A percentile compares a stretch with the other conserved stretches of the same genome.
These are phyloP conservation scores for Metarhizium album DNA, from an alignment of 2,329 filamentous ascomycete species.

Conservation along the genomic window DNA sequence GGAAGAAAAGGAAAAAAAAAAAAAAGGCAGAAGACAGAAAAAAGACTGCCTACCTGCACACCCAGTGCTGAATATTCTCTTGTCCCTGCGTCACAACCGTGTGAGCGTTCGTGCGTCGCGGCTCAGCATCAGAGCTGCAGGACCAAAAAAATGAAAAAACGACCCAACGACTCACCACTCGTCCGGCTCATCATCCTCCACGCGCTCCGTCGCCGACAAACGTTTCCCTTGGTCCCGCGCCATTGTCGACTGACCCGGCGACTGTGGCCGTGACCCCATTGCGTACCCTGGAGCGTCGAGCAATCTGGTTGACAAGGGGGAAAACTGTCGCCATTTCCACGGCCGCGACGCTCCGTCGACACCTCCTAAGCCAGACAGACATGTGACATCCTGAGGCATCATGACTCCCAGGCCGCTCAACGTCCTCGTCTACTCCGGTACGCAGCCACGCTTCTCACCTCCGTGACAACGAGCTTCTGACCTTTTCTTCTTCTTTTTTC, in stretches of 20 bases:
- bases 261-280: constrained; percentile 8
- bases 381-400: constrained; percentile 7
- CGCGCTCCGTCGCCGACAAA: constrained; percentile 24
- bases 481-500: too few species aligned
- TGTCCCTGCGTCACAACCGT: constrained; percentile 56
- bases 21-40: not conserved
- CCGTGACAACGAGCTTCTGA: not conserved
- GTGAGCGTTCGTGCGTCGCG: constrained; percentile 2
- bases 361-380: too few species aligned
- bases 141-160: not conserved
- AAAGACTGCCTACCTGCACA: constrained; percentile 57
- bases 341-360: not conserved
- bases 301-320: not conserved
- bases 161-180: constrained; percentile 77
- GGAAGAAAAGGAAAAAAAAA: not conserved
- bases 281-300: not conserved
- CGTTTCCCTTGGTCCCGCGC: constrained; percentile 42
- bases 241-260: constrained; percentile 16
- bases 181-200: constrained; percentile 69
- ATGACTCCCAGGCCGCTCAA: constrained; percentile 71
- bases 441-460: constrained; percentile 8
- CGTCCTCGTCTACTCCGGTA: constrained; percentile 86
- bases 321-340: constrained; percentile 1
- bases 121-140: constrained; percentile 16
- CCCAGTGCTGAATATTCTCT: constrained; percentile 93